phyloP scores from a whole-genome alignment of 2,329 filamentous ascomycete species.

The Aspergillus bombycis region DNA sequence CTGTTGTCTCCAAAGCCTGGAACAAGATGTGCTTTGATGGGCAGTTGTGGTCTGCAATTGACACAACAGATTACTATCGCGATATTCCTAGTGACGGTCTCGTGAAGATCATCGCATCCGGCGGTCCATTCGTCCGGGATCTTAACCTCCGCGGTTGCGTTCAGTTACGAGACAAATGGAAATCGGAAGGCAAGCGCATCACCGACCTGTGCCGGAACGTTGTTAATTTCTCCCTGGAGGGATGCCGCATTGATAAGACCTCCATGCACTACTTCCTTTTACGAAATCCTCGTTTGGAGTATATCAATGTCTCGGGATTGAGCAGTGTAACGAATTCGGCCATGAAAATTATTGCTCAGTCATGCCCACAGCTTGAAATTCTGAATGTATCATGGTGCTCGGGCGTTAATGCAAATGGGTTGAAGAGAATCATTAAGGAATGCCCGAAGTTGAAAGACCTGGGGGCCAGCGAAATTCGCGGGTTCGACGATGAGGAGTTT shows the following conservation, averaged over 20 bases:
- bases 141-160: constrained; percentile 90
- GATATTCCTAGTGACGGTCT: constrained; percentile 83
- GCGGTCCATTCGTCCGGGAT: constrained; percentile 87
- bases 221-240: constrained; percentile 84
- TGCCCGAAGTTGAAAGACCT: constrained; percentile 78
- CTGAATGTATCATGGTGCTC: constrained; percentile 94
- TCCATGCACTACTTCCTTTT: constrained; percentile 78
- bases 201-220: constrained; percentile 86
- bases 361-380: constrained; percentile 78
- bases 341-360: constrained; percentile 81
- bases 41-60: constrained; percentile 85
- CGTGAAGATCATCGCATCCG: constrained; percentile 79
- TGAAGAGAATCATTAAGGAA: constrained; percentile 71
- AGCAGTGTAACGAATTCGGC: constrained; percentile 75
- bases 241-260: constrained; percentile 80
- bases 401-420: constrained; percentile 76
- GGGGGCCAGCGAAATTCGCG: constrained; percentile 77
- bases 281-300: constrained; percentile 75
- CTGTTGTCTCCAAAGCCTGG: constrained; percentile 76
- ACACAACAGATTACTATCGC: constrained; percentile 83
- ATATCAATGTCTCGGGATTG: constrained; percentile 84
- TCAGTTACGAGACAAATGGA: constrained; percentile 81
- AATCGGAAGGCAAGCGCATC: constrained; percentile 67
- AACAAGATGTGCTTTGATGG: constrained; percentile 88
- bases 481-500: constrained; percentile 74